Evolutionary conservation across 1,139 yeast genomes (phyloP), one percentile per base, ranked within the genome.

Genomic region (Geotrichum citri-aurantii): DNA sequence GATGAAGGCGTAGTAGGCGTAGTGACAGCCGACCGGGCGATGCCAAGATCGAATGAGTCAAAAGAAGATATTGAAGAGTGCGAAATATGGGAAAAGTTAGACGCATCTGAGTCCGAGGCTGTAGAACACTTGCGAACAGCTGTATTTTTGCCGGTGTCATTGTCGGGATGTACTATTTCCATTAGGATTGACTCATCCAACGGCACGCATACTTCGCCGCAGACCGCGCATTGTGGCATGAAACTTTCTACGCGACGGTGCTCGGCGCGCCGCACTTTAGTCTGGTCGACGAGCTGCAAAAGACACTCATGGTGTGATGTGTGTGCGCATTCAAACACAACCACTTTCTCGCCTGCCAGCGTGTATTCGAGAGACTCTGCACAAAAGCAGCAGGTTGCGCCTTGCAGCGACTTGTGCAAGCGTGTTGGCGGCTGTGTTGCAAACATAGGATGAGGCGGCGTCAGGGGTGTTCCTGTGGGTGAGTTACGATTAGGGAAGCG

Each of bases 291-390:
- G 51, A 66, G 51, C 23, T 63, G 60, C 7, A 56, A 44, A 23
- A 68, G 57, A 55, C 71, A 68, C 23, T 66, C 66, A 49, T 58
- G 62, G 54, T 68, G 71, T 23, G 65, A 61, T 8, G 65, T 62
- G 49, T 68, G 68, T 11, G 56, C 23, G 57, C 71, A 68, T 17
- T 61, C 54, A 21, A 67, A 58, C n/a, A 60, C 53, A 12, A 66
- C 61, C 1, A 66, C 55, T 50, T 62, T 58, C 54, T 68, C 71
- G 12, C 66, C 68, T 6, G 62, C 62, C 12, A 68, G 56, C 8
- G 63, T 56, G 42, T 62, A 54, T 19, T 63, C 66, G 24, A 67
- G 62, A 1, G 68, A 60, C 55, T 67, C 69, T 55, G 67, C 70
- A 51, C 71, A 68, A 50, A 68, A 64, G 48, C 69, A 66, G 59